Evolutionary conservation across 83 land plant genomes (phyloP), one percentile per base, ranked within the genome.

Genomic region (Isoetes engelmannii): DNA sequence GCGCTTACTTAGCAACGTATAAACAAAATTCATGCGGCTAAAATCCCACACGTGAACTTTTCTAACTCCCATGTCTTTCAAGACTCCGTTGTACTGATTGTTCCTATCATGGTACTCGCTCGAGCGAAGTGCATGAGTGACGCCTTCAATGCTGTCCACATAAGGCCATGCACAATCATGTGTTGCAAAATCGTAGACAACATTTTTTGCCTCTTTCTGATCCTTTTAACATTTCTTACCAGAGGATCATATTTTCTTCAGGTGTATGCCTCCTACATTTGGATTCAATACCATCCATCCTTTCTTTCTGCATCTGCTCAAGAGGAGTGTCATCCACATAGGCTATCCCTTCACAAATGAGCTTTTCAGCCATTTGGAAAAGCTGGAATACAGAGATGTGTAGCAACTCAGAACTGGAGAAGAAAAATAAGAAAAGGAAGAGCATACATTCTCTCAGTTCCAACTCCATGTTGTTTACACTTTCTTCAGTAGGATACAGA

Each of bases 151-250:
- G 68, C 92, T 74, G 80, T 93, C 98, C 67, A 93, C 96, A 81
- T 76, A 93, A 5, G 98, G 98, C 49, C 98, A 93, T 42, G 92
- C 96, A 82, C 87, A 93, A 69, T 93, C 98, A 81, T 93, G 90
- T 3, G 96, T 93, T 57, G 98, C 96, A 63, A 90, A 93, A 10
- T 90, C 98, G 80, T 6, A 93, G 63, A 75, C 98, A 93, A 57
- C 90, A 93, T 47, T 80, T 68, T 57, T 71, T 6, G 12, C 98
- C 98, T 69, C 84, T 82, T 45, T 81, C 83, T 45, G 90, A 74
- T 4, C 85, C 92, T 51, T 70, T 73, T 19, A 90, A 67, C 96
- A 93, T 93, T 71, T 90, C 96, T 44, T 90, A 85, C 98, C 98
- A 90, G 48, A 93, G 73, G 12, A 54, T 61, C 72, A 93, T 10